These are phyloP conservation scores for Aspergillus biplanus DNA, from an alignment of 495 filamentous ascomycete genomes.

Conservation along the genomic window DNA sequence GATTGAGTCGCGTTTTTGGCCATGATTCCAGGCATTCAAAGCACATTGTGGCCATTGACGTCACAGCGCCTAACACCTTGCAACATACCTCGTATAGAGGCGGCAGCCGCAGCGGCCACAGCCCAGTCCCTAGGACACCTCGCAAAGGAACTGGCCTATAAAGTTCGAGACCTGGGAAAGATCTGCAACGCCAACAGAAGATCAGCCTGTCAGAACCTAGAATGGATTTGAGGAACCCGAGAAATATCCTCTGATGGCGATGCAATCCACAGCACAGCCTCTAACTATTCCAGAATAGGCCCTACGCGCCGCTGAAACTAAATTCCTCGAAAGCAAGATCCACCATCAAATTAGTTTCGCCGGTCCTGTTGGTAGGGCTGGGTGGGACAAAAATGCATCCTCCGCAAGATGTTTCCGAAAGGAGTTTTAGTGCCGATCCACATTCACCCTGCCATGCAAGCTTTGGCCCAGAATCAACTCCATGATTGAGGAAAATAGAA, in stretches of 20 bases:
- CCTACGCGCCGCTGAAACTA: not conserved
- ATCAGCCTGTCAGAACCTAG: not conserved
- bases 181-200: not conserved
- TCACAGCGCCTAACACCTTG: no score
- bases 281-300: not conserved
- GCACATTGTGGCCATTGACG: no score
- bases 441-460: not conserved
- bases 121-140: not conserved
- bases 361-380: not conserved
- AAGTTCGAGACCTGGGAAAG: not conserved
- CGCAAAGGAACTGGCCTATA: not conserved
- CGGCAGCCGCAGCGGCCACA: no score
- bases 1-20: no score
- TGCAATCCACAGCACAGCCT: not conserved
- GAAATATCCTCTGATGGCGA: not conserved
- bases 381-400: not conserved
- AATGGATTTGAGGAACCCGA: not conserved
- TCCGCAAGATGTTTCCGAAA: not conserved
- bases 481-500: not conserved
- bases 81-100: no score
- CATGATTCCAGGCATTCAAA: no score
- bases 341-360: not conserved
- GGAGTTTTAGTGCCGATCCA: not conserved
- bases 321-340: not conserved
- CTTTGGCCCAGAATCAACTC: not conserved